Conservation (phyloP, 1,284 basidiomycete genomes). For the Cryptococcus maquisensis region DNA sequence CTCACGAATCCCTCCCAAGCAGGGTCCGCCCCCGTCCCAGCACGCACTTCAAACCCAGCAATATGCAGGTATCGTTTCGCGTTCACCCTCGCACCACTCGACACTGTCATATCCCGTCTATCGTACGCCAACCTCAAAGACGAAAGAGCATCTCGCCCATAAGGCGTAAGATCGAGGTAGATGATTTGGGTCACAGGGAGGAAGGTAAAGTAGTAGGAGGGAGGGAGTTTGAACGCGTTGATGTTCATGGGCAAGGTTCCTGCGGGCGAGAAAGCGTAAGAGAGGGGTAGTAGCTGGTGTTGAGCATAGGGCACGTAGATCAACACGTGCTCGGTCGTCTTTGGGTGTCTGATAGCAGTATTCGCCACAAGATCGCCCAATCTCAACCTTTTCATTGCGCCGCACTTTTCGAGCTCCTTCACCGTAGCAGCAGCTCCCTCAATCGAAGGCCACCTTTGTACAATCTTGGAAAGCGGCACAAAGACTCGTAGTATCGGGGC, state of each 20-base stretch:
- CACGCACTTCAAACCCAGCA: slow-evolving; percentile 41
- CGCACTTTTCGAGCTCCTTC: slow-evolving; percentile 46
- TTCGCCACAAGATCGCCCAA: slow-evolving; percentile 48
- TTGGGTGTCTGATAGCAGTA: slow-evolving; percentile 38
- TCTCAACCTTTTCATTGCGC: slow-evolving; percentile 39
- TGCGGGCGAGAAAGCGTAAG: slow-evolving; percentile 33
- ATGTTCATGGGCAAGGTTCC: slow-evolving; percentile 46
- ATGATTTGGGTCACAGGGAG: slow-evolving; percentile 45
- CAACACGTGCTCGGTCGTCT: slow-evolving; percentile 40
- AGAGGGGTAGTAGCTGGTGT: slow-evolving; percentile 44
- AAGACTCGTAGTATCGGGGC: slow-evolving; percentile 47
- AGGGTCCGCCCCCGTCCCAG: slow-evolving; percentile 6
- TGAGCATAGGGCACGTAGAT: slow-evolving; percentile 39
- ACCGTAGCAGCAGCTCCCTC: slow-evolving; percentile 41
- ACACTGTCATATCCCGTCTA: slow-evolving; percentile 43
- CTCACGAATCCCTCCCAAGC: slow-evolving; percentile 47
- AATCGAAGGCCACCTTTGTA: slow-evolving; percentile 44
- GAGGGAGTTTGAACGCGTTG: slow-evolving; percentile 45
- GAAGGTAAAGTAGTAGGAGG: slow-evolving; percentile 48
- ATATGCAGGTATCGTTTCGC: slow-evolving; percentile 50
- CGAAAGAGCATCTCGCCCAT: slow-evolving; percentile 29
- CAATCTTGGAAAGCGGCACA: slow-evolving; percentile 39
- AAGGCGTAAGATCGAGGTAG: slow-evolving; percentile 45
- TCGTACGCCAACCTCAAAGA: slow-evolving; percentile 46
- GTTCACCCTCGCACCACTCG: slow-evolving; percentile 42